These are phyloP conservation scores for Aspergillus candidus DNA, from an alignment of 2,329 filamentous ascomycete genomes.

Conservation along the genomic window DNA sequence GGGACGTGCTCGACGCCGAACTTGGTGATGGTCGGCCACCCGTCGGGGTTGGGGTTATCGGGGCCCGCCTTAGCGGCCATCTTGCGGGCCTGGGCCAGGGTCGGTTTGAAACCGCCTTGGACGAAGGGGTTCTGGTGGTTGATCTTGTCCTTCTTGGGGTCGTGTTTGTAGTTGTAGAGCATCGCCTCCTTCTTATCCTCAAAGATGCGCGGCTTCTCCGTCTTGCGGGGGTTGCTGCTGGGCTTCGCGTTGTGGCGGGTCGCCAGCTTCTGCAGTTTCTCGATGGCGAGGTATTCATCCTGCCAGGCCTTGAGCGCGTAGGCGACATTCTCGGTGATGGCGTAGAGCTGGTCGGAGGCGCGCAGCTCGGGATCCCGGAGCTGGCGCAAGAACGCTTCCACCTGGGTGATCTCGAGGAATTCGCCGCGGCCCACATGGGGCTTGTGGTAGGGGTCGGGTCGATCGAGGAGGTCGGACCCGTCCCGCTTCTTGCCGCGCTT, in stretches of 20 bases:
- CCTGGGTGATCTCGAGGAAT: constrained; percentile 32
- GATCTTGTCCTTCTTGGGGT: constrained; percentile 41
- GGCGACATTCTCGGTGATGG: constrained; percentile 50
- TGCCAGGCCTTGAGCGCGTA: constrained; percentile 51
- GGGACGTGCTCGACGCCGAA: constrained; percentile 34
- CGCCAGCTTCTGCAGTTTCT: constrained; percentile 44
- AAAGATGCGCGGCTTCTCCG: constrained; percentile 45
- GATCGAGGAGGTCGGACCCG: constrained; percentile 15
- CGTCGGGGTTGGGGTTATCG: constrained; percentile 38
- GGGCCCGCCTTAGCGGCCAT: constrained; percentile 31
- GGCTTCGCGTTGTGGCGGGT: constrained; percentile 47
- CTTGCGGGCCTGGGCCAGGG: constrained; percentile 36
- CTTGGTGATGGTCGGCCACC: constrained; percentile 33
- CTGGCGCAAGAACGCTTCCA: constrained; percentile 32
- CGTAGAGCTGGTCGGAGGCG: constrained; percentile 49
- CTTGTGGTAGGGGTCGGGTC: constrained; percentile 32
- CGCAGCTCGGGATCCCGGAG: constrained; percentile 36
- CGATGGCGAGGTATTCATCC: constrained; percentile 51
- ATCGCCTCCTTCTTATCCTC: constrained; percentile 57
- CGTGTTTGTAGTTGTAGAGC: constrained; percentile 55
- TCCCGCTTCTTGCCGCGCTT: constrained; percentile 27
- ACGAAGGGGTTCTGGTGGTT: constrained; percentile 53
- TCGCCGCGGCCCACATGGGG: constrained; percentile 25
- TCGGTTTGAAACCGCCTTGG: constrained; percentile 46
- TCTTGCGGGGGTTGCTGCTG: constrained; percentile 46